Percentiles rank a stretch among this genome's conserved stretches.
Evolutionary conservation across 495 filamentous ascomycete species (phyloP).

Genomic region (Gamarada debralockiae): DNA sequence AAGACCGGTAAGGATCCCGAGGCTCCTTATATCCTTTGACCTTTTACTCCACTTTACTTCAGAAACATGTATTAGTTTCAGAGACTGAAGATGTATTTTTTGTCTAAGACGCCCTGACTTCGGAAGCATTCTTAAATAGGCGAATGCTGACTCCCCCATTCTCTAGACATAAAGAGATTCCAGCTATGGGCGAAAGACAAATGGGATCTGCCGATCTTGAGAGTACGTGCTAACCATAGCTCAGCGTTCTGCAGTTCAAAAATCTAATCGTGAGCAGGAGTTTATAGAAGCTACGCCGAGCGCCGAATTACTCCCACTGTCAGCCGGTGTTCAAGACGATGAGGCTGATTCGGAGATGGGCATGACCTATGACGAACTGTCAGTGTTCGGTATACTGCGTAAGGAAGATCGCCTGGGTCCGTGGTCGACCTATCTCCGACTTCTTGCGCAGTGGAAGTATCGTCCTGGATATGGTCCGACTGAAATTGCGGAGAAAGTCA

Average conservation of each 20-base stretch:
- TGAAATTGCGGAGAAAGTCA: not conserved
- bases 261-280: constrained; percentile 30
- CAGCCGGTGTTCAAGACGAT: not conserved
- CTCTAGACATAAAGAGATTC: constrained; percentile 77
- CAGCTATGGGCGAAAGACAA: constrained; percentile 58
- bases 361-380: not conserved
- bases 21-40: not conserved
- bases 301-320: constrained; percentile 55
- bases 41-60: not conserved
- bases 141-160: too few relatives aligned
- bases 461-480: not conserved
- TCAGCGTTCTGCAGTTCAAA: not conserved
- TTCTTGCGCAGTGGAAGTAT: not conserved
- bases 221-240: constrained; percentile 44
- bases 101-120: not conserved
- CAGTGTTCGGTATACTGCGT: not conserved
- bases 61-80: too few relatives aligned
- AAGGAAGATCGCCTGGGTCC: not conserved
- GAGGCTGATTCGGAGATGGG: not conserved
- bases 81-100: too few relatives aligned
- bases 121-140: not conserved
- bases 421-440: not conserved
- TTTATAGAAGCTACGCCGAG: constrained; percentile 76
- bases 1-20: constrained; percentile 42
- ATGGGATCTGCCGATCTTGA: constrained; percentile 71